Conservation (phyloP, 352 stramenopile species). For the Phytophthora cajani region DNA sequence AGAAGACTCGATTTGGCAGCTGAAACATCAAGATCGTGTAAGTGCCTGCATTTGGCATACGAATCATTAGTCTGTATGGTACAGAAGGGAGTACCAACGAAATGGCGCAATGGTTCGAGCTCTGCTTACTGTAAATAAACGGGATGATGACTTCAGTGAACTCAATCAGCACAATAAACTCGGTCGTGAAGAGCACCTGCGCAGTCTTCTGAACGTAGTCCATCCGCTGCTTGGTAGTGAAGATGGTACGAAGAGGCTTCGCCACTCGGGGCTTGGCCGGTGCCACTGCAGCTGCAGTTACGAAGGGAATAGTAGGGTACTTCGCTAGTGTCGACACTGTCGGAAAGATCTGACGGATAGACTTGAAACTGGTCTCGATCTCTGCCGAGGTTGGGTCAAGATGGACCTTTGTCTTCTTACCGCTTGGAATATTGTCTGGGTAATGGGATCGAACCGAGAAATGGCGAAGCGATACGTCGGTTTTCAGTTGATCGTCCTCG, state of each 20-base stretch:
- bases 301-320: slow-evolving; percentile 3
- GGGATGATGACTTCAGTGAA: slow-evolving; percentile 50
- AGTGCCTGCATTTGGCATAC: slow-evolving; percentile 8
- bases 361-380: slow-evolving; percentile 1
- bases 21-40: slow-evolving; percentile 45
- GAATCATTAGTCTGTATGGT: not conserved
- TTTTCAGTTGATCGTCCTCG: slow-evolving; percentile 13
- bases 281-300: not conserved
- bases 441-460: slow-evolving; percentile 10
- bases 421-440: not conserved
- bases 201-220: slow-evolving; percentile 25
- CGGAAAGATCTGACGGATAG: not conserved
- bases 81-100: not conserved
- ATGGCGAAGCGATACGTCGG: slow-evolving; percentile 4
- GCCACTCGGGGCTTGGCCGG: not conserved
- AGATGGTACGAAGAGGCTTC: slow-evolving; percentile 6
- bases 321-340: slow-evolving; percentile 13
- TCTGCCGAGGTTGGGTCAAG: not conserved
- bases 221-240: slow-evolving; percentile 12
- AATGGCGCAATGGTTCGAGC: not conserved
- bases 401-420: slow-evolving; percentile 6
- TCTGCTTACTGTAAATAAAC: slow-evolving; percentile 38
- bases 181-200: slow-evolving; percentile 37
- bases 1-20: slow-evolving; percentile 40
- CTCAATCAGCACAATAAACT: slow-evolving; percentile 43